phyloP scores from a whole-genome alignment of 345 rosid genomes.

The Hibiscus tridactylites region DNA sequence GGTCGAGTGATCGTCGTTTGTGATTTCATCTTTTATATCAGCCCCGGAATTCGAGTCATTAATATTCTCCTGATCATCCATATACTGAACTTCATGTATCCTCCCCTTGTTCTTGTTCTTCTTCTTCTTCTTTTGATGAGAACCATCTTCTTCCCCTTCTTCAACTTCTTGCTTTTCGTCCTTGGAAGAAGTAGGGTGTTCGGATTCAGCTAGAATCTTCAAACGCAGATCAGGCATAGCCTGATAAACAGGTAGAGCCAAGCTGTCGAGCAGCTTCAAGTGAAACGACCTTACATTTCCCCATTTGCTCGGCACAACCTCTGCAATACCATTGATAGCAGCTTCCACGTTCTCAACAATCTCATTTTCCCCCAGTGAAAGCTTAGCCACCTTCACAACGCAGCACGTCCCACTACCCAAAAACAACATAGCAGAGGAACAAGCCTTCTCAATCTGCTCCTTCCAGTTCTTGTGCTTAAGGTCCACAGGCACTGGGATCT shows the following conservation, averaged over 20 bases:
- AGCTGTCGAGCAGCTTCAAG: constrained; percentile 59
- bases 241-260: constrained; percentile 69
- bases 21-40: constrained; percentile 28
- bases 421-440: constrained; percentile 56
- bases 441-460: constrained; percentile 57
- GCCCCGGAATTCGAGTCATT: constrained; percentile 15
- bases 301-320: constrained; percentile 63
- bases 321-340: constrained; percentile 51
- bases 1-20: constrained; percentile 8
- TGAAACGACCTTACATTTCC: constrained; percentile 59
- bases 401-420: constrained; percentile 65
- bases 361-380: constrained; percentile 39
- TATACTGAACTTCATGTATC: constrained; percentile 69
- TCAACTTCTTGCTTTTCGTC: constrained; percentile 12
- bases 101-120: constrained; percentile 53
- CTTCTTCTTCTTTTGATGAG: constrained; percentile 17
- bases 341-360: constrained; percentile 48
- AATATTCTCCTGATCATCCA: constrained; percentile 37
- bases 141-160: constrained; percentile 6
- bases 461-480: constrained; percentile 72
- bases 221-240: constrained; percentile 56
- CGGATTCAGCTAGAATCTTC: constrained; percentile 36
- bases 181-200: background rate
- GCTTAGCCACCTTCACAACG: constrained; percentile 56
- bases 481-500: constrained; percentile 53